Evolutionary conservation across 2,329 filamentous ascomycete genomes (phyloP).

Genomic region (Zymoseptoria brevis): DNA sequence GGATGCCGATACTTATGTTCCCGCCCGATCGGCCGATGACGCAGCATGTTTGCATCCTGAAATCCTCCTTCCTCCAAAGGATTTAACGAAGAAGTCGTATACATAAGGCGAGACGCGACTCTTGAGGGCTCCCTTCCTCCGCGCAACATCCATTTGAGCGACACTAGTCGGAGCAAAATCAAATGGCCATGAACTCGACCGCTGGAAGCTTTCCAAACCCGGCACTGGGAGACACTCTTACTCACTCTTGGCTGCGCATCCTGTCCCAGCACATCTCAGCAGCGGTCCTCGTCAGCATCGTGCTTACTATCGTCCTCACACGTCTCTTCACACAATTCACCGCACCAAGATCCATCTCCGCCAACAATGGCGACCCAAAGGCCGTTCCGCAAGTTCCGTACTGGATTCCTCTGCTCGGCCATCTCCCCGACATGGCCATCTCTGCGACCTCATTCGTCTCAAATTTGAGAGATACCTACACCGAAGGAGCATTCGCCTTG

Average conservation of each 20-base stretch:
- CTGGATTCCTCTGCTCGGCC: slow-evolving; percentile 52
- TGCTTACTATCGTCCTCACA: background rate
- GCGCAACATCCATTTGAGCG: background rate
- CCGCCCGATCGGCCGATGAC: background rate
- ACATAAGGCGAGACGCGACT: background rate
- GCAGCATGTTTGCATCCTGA: background rate
- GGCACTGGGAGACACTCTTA: background rate
- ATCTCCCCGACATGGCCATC: slow-evolving; percentile 44
- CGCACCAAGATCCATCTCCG: slow-evolving; percentile 1
- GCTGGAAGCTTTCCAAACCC: background rate
- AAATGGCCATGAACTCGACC: background rate
- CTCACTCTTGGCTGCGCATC: background rate
- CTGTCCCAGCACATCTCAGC: background rate
- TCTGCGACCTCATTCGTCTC: slow-evolving; percentile 39
- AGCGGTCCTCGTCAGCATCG: background rate
- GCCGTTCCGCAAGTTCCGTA: slow-evolving; percentile 42
- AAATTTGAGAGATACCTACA: slow-evolving; percentile 33
- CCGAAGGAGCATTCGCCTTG: slow-evolving; percentile 40
- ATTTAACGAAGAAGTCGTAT: background rate
- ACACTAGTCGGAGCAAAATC: background rate
- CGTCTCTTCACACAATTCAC: background rate
- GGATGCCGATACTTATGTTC: no score
- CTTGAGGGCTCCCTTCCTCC: background rate
- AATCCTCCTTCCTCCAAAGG: background rate
- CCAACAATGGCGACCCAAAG: slow-evolving; percentile 16